Evolutionary conservation across 2,329 filamentous ascomycete genomes (phyloP).

Genomic region (Fusarium sambucinum): DNA sequence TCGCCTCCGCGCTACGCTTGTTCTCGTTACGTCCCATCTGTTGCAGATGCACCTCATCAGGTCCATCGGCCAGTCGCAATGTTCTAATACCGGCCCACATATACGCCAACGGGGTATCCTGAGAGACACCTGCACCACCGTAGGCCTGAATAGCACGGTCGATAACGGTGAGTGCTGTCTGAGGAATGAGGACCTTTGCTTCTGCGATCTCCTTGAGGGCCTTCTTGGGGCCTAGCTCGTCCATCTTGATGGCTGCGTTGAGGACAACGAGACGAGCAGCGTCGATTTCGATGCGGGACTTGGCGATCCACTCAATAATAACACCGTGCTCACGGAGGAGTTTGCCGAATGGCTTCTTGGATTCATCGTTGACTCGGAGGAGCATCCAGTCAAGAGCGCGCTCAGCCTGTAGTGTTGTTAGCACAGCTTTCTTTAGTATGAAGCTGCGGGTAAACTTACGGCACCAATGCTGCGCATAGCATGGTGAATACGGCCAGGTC

Average conservation of each 20-base stretch:
- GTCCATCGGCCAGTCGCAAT: constrained; percentile 88
- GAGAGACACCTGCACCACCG: constrained; percentile 89
- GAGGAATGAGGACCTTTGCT: constrained; percentile 91
- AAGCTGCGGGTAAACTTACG: constrained; percentile 56
- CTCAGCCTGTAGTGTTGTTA: constrained; percentile 70
- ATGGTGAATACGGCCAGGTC: constrained; percentile 96
- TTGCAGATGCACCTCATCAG: constrained; percentile 92
- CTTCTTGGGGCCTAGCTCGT: constrained; percentile 86
- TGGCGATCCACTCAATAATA: constrained; percentile 94
- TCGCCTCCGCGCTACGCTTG: constrained; percentile 71
- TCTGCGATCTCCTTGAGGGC: constrained; percentile 94
- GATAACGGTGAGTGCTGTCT: constrained; percentile 85
- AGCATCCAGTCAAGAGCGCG: constrained; percentile 95
- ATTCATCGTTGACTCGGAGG: constrained; percentile 90
- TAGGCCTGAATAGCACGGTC: constrained; percentile 95
- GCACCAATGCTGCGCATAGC: constrained; percentile 95
- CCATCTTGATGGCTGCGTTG: constrained; percentile 96
- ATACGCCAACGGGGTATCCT: constrained; percentile 90
- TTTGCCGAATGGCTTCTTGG: constrained; percentile 92
- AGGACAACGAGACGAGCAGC: constrained; percentile 89
- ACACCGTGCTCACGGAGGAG: constrained; percentile 89
- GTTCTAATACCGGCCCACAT: constrained; percentile 87
- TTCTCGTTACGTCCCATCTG: constrained; percentile 87
- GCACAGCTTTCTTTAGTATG: background rate
- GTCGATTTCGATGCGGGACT: constrained; percentile 93